Percentiles rank a stretch among this genome's conserved stretches.
phyloP scores from a whole-genome alignment of 768 basidiomycete species.

The Phanerochaete carnosa region DNA sequence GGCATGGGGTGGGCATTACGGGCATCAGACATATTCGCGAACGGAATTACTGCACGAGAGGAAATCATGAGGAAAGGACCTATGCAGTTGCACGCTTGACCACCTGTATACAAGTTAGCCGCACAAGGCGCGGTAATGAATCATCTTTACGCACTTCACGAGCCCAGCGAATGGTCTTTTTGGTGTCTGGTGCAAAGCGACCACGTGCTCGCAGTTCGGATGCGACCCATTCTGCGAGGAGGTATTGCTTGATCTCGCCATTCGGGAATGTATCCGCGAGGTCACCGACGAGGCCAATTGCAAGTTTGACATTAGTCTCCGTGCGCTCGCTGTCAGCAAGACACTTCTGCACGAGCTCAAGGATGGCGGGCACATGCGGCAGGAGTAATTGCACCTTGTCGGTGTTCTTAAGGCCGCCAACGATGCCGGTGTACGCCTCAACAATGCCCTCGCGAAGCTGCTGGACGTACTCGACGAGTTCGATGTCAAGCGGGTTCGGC shows the following conservation, averaged over 20 bases:
- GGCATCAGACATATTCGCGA: conserved; percentile 3
- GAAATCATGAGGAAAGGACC: conserved; percentile 10
- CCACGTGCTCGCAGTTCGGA: conserved; percentile 68
- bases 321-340: conserved; percentile 79
- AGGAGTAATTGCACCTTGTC: conserved; percentile 64
- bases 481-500: conserved; percentile 85
- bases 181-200: conserved; percentile 73
- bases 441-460: conserved; percentile 91
- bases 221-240: conserved; percentile 80
- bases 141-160: conserved; percentile 61
- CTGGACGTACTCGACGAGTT: conserved; percentile 89
- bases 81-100: conserved; percentile 78
- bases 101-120: conserved; percentile 44
- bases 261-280: conserved; percentile 84
- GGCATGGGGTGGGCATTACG: conserved; percentile 19
- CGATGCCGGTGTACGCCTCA: conserved; percentile 94
- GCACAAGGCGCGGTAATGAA: conserved; percentile 5
- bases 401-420: conserved; percentile 85
- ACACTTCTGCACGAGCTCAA: conserved; percentile 79
- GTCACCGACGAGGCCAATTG: conserved; percentile 89
- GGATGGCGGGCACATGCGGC: conserved; percentile 66
- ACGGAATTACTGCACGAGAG: conserved; percentile 15
- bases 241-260: conserved; percentile 75
- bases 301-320: conserved; percentile 70
- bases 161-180: conserved; percentile 91